A percentile compares a stretch with the other conserved stretches of the same genome.
Conservation (phyloP, 768 basidiomycete genomes). For the Boletales sp. region DNA sequence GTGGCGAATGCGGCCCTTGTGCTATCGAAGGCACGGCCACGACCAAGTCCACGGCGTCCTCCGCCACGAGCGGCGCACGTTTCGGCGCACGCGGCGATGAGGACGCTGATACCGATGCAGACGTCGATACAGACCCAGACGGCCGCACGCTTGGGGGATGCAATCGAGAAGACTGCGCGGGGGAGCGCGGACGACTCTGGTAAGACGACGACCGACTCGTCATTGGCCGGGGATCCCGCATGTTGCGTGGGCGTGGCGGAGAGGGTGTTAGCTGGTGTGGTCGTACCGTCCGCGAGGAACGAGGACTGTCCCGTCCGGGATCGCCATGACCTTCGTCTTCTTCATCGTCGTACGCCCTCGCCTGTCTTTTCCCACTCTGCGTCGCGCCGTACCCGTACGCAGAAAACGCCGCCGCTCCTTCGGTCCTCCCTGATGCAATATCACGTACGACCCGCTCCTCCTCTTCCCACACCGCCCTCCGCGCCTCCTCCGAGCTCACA, state of each 20-base stretch:
- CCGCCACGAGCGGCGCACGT: conserved; percentile 22
- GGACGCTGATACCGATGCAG: not conserved
- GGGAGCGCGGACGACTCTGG: conserved; percentile 3
- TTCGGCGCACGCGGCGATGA: conserved; percentile 4
- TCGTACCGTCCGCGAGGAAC: not conserved
- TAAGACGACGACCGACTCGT: conserved; percentile 11
- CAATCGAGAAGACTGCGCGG: not conserved
- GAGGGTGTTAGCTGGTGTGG: conserved; percentile 2
- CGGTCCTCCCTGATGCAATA: conserved; percentile 6
- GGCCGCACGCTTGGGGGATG: too few relatives aligned
- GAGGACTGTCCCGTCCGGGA: not conserved
- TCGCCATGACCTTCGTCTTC: not conserved
- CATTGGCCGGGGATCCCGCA: conserved; percentile 7
- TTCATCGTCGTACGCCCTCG: conserved; percentile 5
- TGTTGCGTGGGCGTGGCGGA: conserved; percentile 5
- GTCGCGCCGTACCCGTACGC: conserved; percentile 32
- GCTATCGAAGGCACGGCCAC: conserved; percentile 35
- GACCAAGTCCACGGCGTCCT: conserved; percentile 88
- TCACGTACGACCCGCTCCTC: conserved; percentile 30
- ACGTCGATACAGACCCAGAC: not conserved
- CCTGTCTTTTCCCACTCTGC: conserved; percentile 7
- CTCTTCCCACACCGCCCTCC: conserved; percentile 26
- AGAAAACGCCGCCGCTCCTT: not conserved
- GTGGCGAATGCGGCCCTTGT: conserved; percentile 13
- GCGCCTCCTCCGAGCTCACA: conserved; percentile 58